A percentile compares a stretch with the other conserved stretches of the same genome.
phyloP scores from a whole-genome alignment of 163 green algal genomes.

The Prototheca cutis region DNA sequence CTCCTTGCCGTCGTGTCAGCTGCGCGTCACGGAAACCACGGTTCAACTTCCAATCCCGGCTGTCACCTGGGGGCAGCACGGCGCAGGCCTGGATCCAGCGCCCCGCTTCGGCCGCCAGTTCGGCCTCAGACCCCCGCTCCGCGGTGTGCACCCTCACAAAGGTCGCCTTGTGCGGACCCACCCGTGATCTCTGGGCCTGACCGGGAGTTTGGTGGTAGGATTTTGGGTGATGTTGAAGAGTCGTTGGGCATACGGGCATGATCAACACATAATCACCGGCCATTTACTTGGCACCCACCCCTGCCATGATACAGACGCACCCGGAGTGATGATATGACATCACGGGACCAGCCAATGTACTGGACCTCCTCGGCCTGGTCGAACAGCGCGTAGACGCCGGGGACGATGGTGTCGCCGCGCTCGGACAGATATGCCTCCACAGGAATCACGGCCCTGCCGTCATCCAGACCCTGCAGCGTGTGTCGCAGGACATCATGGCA shows the following conservation, averaged over 20 bases:
- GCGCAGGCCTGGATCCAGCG: slow-evolving; percentile 58
- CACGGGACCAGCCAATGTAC: slow-evolving; percentile 78
- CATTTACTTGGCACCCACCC: neutral
- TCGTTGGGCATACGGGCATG: neutral
- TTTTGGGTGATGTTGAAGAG: neutral
- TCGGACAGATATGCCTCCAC: slow-evolving; percentile 37
- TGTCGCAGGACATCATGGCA: neutral
- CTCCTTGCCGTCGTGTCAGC: neutral
- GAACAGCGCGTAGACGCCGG: slow-evolving; percentile 85
- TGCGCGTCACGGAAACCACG: neutral
- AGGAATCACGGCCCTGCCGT: slow-evolving; percentile 45
- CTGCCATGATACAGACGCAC: slow-evolving; percentile 12
- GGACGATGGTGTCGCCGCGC: slow-evolving; percentile 30
- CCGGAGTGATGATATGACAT: slow-evolving; percentile 67
- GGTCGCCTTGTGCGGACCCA: slow-evolving; percentile 47
- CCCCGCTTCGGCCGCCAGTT: slow-evolving; percentile 51
- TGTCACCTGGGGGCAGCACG: slow-evolving; percentile 42
- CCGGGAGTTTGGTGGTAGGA: neutral
- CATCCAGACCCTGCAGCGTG: slow-evolving; percentile 67
- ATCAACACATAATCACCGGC: neutral
- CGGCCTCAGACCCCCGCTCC: slow-evolving; percentile 50
- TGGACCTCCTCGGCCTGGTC: slow-evolving; percentile 50
- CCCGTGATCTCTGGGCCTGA: slow-evolving; percentile 8
- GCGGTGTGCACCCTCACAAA: slow-evolving; percentile 63
- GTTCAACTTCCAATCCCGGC: neutral